These are phyloP conservation scores for Pyrenophora teres DNA, from an alignment of 2,329 filamentous ascomycete genomes.

Conservation along the genomic window DNA sequence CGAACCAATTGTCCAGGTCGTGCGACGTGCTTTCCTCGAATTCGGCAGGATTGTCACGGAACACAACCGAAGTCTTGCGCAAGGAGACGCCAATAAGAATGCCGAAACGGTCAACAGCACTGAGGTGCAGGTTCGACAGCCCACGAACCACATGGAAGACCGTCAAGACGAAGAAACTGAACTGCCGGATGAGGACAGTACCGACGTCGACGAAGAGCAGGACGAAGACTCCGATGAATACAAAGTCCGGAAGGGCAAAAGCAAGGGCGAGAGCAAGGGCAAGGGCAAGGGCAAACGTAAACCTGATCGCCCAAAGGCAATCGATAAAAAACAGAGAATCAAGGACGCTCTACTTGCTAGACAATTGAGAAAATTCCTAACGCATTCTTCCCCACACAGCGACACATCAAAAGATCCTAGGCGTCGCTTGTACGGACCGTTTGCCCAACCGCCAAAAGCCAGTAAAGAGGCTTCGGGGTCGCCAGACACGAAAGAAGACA, in stretches of 20 bases:
- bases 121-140: no score
- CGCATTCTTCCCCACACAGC: background rate
- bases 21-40: background rate
- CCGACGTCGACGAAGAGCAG: background rate
- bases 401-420: background rate
- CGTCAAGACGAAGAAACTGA: no score
- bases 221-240: background rate
- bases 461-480: background rate
- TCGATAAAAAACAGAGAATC: background rate
- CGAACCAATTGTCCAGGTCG: background rate
- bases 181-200: background rate
- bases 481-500: background rate
- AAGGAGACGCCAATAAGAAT: background rate
- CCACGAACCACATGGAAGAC: no score
- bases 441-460: background rate
- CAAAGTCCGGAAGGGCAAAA: no score
- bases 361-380: background rate
- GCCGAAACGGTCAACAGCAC: no score
- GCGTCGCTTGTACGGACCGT: background rate
- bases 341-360: background rate
- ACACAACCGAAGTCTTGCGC: background rate
- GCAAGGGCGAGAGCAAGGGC: no score
- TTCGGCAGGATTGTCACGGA: background rate
- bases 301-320: background rate
- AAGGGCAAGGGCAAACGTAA: background rate